Conservation (phyloP, 257 asterid species). For the Lantana camara region DNA sequence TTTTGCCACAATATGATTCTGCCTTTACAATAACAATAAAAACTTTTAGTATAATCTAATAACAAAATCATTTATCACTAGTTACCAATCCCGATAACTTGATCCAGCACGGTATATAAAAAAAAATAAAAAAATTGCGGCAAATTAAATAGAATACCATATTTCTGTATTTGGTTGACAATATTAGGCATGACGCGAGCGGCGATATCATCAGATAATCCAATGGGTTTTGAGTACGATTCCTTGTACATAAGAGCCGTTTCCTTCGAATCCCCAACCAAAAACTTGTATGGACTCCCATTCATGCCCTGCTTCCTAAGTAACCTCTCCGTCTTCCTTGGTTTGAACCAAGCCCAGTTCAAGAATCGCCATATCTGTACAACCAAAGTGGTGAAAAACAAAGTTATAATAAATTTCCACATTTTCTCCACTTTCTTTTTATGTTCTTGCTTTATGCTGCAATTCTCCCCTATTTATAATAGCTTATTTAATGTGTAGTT, state of each 20-base stretch:
- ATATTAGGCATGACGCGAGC: conserved; percentile 31
- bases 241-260: conserved; percentile 5
- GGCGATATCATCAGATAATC: background rate
- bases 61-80: too few relatives aligned
- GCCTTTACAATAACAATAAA: too few relatives aligned
- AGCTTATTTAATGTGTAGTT: too few relatives aligned
- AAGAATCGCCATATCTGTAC: conserved; percentile 23
- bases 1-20: too few relatives aligned
- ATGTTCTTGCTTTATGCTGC: too few relatives aligned
- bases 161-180: conserved; percentile 1
- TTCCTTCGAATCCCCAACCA: conserved; percentile 19
- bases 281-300: conserved; percentile 19
- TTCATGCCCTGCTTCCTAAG: conserved; percentile 25
- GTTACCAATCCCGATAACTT: too few relatives aligned
- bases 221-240: conserved; percentile 18
- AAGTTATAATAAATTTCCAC: background rate
- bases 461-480: too few relatives aligned
- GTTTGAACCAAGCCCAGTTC: conserved; percentile 22
- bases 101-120: too few relatives aligned
- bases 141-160: too few relatives aligned
- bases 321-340: conserved; percentile 22
- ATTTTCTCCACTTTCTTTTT: background rate
- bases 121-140: too few relatives aligned
- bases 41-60: too few relatives aligned
- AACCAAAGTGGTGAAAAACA: background rate